Conservation (phyloP, 495 filamentous ascomycete species). For the Daldinia concentrica region DNA sequence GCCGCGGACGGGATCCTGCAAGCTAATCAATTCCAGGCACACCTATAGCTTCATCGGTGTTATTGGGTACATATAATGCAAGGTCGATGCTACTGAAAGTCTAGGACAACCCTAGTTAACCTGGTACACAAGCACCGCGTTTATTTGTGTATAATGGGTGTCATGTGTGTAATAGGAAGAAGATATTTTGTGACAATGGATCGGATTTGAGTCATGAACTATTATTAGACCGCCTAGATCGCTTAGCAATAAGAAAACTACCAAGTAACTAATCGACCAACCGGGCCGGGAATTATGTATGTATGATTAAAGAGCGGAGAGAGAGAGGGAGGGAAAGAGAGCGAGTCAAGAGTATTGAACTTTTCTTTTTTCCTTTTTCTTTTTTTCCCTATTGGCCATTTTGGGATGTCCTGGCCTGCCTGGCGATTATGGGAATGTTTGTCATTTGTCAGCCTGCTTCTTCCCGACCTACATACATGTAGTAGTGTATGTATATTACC, state of each 20-base stretch:
- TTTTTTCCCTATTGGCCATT: not conserved
- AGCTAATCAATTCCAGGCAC: conserved; percentile 43
- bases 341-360: not conserved
- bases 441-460: conserved; percentile 5
- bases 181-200: not conserved
- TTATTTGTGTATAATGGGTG: not conserved
- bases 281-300: not conserved
- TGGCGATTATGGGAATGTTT: not conserved
- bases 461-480: conserved; percentile 7
- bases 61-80: conserved; percentile 29
- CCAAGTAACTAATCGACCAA: not conserved
- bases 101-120: conserved; percentile 10
- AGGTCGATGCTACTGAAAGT: conserved; percentile 15
- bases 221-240: conserved; percentile 8
- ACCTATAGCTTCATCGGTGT: conserved; percentile 12
- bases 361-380: not conserved
- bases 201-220: conserved; percentile 8
- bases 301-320: not conserved
- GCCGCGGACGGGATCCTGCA: conserved; percentile 34
- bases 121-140: not conserved
- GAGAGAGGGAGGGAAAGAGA: not conserved
- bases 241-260: not conserved
- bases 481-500: too few species aligned
- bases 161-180: not conserved
- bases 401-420: not conserved